Evolutionary conservation across 2,329 filamentous ascomycete species (phyloP).

Genomic region (Akanthomyces dipterigenus): DNA sequence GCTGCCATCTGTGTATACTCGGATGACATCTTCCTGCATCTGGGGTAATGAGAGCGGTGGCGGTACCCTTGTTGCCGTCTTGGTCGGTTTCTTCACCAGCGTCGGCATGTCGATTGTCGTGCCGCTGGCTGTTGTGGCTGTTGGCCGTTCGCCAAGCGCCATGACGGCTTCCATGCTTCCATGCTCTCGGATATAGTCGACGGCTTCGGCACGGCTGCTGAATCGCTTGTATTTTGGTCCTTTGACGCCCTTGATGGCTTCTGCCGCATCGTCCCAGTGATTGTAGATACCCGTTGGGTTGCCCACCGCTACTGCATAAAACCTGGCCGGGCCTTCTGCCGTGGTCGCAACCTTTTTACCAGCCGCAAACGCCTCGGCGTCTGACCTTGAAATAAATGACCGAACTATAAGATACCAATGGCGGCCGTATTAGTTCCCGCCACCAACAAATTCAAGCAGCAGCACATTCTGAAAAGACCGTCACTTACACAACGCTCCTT

Average conservation of each 20-base stretch:
- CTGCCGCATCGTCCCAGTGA: constrained; percentile 62
- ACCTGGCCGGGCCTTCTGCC: constrained; percentile 38
- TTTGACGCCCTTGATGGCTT: constrained; percentile 68
- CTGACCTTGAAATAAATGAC: constrained; percentile 64
- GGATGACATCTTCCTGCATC: constrained; percentile 25
- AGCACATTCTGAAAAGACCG: neutral
- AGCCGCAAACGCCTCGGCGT: constrained; percentile 72
- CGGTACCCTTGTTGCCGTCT: constrained; percentile 13
- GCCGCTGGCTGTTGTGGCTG: constrained; percentile 6
- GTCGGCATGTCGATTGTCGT: constrained; percentile 14
- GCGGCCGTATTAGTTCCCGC: neutral
- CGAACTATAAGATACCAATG: constrained; percentile 53
- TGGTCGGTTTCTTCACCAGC: constrained; percentile 13
- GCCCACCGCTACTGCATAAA: constrained; percentile 57
- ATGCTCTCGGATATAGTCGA: constrained; percentile 60
- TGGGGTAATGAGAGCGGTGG: constrained; percentile 13
- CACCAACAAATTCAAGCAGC: neutral
- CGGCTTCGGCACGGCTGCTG: constrained; percentile 61
- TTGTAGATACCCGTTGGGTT: constrained; percentile 51
- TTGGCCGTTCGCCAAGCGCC: constrained; percentile 28
- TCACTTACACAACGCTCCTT: constrained; percentile 60
- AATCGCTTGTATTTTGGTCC: constrained; percentile 67
- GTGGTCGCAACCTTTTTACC: constrained; percentile 42
- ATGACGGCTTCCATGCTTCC: constrained; percentile 39
- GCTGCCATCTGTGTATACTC: constrained; percentile 59